Evolutionary conservation across 768 basidiomycete genomes (phyloP), one percentile per base, ranked within the genome.

Genomic region (Gautieria morchelliformis): DNA sequence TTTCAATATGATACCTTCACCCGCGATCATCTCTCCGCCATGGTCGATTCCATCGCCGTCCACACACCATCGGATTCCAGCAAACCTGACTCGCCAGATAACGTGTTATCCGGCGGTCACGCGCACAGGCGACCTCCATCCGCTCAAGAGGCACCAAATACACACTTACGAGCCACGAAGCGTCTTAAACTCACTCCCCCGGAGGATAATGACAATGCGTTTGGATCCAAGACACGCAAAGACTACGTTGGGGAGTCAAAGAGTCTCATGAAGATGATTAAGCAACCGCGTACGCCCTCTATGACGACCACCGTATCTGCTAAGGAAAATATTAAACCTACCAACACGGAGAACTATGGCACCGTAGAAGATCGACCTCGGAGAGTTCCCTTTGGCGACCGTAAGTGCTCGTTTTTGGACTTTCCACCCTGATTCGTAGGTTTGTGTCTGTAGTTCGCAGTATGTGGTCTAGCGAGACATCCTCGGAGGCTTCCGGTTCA

Each of bases 1-100:
- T 89, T 93, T 52, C 85, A 92, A 62, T 98, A 97, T 66, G 95
- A 99, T 69, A 97, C 95, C 0, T 94, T 89, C 66, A 99, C 95
- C 1, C 82, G 93, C 45, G 89, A 95, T 20, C 92, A 96, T 66
- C 81, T 98, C 44, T 92, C 91, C 2, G 92, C 89, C 0, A 81
- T 98, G 71, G 93, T 95, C 2, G 94, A 96, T 63, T 90, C 92
- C 2, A 94, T 97, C 59, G 93, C 91, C n/a, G 74, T 87, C 41
- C 84, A 87, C 61, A 82, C 84, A 0, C 81, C 82, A 30, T 81
- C 68, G 9, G 72, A 74, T 22, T 79, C 77, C 53, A 75, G 73
- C 0, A 57, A 57, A 50, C 9, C 41, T 5, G 24, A 19, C 59
- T 60, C 24, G 72, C 76, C n/a, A 72, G 69, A 37, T 24, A 45